Base-by-base conservation (phyloP, 306 rosid species). In the Pterocarpus macrocarpus region DNA sequence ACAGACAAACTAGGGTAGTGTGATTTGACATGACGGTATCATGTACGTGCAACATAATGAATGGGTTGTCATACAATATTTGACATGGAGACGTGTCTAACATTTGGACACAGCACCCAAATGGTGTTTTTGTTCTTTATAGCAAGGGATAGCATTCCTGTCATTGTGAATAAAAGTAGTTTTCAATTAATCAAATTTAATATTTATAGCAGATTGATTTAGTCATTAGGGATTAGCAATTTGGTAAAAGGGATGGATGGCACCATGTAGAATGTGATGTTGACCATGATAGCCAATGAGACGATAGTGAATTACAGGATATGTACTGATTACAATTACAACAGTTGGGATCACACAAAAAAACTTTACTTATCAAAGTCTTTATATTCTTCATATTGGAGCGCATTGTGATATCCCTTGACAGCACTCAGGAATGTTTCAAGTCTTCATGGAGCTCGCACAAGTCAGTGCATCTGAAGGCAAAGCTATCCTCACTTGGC, bases 361-460 rank as follows among this genome's bases (percentile, higher is more conserved):
- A 16, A 71, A 80, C 16, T 47, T 36, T 49, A 38, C 56, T 58
- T 69, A 11, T 50, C 36, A 3, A 2, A 11, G 56, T 59, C 36
- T 45, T 12, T 7, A 16, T 65, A 64, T 65, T 69, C 52, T 69
- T 79, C 35, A 4, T 49, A 64, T 76, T 80, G 61, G 61, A 71
- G 73, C 66, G 75, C 76, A 71, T 76, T 83, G 58, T 83, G 55
- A 76, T 45, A 66, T 82, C 56, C 82, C 78, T 75, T 82, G 87
- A 87, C 90, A 95, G 99, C 82, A 65, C 99, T 55, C 99, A 95
- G 90, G 98, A 95, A 68, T 95, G 99, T 83, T 95, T 95, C 82
- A 95, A 95, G 88, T 89, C 91, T 55, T 93, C 98, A 15, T 95
- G 99, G 99, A 90, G 90, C 90, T 85, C 90, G 5, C 99, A 95